Evolutionary conservation across 2,329 filamentous ascomycete species (phyloP), one percentile per base, ranked within the genome.

Genomic region (Fusarium tuaranense): DNA sequence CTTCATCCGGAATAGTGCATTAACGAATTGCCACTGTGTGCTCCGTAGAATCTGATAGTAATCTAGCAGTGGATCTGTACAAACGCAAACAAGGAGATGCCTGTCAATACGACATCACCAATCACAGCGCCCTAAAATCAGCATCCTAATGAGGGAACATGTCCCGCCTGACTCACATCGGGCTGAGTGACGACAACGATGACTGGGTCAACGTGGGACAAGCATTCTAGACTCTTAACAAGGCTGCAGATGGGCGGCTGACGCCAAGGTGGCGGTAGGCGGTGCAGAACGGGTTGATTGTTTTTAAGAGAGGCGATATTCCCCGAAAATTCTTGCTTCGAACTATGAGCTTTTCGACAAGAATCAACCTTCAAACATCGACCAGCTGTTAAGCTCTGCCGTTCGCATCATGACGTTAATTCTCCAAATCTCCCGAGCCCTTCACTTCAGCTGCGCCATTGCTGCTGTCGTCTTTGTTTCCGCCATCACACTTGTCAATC

Each of bases 401-500:
- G 51, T 4, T n/a, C 2, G 34, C 32, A 68, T 4, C 2, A 74
- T 74, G 72, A 25, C 60, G n/a, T 55, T 57, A 68, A 63, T 63
- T 5, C 25, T 44, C 18, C 69, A 65, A 64, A 48, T 27, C 12
- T 67, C 53, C 0, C 60, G 41, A 4, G 30, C 44, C n/a, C 75
- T 78, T 5, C 73, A 78, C 68, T 75, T 73, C 41, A 44, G 22
- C 38, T 69, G 69, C 5, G 68, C 71, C 8, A 1, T 65, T 20
- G 46, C 60, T 0, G 41, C 44, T 13, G 38, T 58, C 12, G 30
- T 20, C 0, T 68, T 67, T 18, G 65, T 70, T 20, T 44, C 65
- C 8, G 25, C 18, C 6, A n/a, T 38, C 3, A 25, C 53, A 5
- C 4, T 78, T 4, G 12, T 48, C 22, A 64, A 61, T 16, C 55